Base-by-base conservation (phyloP, 306 rosid species). In the Abrus precatorius region DNA sequence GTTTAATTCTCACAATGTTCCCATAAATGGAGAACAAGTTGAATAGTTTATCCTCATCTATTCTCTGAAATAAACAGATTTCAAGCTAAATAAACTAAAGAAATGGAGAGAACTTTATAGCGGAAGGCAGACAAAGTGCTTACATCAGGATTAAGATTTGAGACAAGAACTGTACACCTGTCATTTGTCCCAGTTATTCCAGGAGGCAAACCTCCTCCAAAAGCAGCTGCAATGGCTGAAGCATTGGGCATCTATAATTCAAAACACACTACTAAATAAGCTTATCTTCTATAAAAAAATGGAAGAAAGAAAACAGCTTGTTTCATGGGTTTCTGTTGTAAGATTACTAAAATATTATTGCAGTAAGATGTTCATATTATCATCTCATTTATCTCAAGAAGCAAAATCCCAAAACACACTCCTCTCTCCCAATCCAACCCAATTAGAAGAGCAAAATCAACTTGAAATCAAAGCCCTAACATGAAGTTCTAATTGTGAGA, bases 201-300 rank as follows among this genome's bases (percentile, higher is more conserved):
- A 71, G 97, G 97, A 72, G 98, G 98, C 87, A 94, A 83, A 81
- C 97, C 98, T 81, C 97, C 98, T 34, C 93, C 98, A 67, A 92
- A 92, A 81, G 96, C 95, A 49, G 97, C 91, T 13, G 98, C 92
- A 83, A 92, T 91, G 52, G 97, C 97, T 13, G 97, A 92, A n/a
- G 93, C 91, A 67, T 94, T 92, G n/a, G 91, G 84, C 94, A 92
- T 89, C 98, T 92, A 86, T 52, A 64, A 80, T 69, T 82, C 53
- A 75, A 65, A 14, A 74, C 50, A 48, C 2, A 63, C 14, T 6
- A 34, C 43, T 7, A 13, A 68, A 36, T 13, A 50, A 75, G 34
- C 60, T 43, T 27, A 0, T 29, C 29, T 69, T 48, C 28, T 43
- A 27, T 12, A 29, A n/a, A 11, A 64, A 12, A 38, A 20, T 20